These are phyloP conservation scores for Forsythia viridissima DNA, from an alignment of 257 asterid species.

Conservation along the genomic window DNA sequence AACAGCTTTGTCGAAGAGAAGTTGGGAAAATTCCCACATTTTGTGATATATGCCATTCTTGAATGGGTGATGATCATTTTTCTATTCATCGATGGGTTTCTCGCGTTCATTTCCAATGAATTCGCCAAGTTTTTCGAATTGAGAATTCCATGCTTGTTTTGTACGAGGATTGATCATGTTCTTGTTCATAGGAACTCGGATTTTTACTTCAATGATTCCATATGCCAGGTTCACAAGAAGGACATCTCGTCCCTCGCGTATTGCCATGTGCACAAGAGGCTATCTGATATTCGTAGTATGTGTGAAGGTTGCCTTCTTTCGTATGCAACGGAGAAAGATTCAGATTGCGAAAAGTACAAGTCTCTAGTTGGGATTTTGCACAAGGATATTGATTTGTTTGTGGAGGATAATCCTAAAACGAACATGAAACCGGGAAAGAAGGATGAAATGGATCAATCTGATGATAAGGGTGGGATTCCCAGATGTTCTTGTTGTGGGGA, in stretches of 20 bases:
- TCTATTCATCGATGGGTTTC: slow-evolving; percentile 71
- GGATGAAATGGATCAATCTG: slow-evolving; percentile 38
- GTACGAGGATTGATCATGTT: slow-evolving; percentile 77
- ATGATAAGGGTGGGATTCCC: slow-evolving; percentile 29
- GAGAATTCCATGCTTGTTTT: slow-evolving; percentile 72
- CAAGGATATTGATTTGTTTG: slow-evolving; percentile 49
- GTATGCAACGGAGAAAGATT: slow-evolving; percentile 57
- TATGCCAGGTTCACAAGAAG: slow-evolving; percentile 81
- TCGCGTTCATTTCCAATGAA: slow-evolving; percentile 71
- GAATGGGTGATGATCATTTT: slow-evolving; percentile 76
- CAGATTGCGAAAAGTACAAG: slow-evolving; percentile 42
- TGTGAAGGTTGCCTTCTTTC: slow-evolving; percentile 84
- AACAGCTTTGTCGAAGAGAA: slow-evolving; percentile 50
- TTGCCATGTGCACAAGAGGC: slow-evolving; percentile 75
- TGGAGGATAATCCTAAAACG: slow-evolving; percentile 39
- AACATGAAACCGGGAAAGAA: slow-evolving; percentile 33
- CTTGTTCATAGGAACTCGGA: slow-evolving; percentile 48
- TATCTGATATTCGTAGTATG: slow-evolving; percentile 72
- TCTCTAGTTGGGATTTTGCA: slow-evolving; percentile 70
- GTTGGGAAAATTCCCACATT: slow-evolving; percentile 61
- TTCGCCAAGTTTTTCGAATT: slow-evolving; percentile 66
- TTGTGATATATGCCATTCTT: slow-evolving; percentile 59
- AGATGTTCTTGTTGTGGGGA: slow-evolving; percentile 89
- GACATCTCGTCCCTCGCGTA: slow-evolving; percentile 81
- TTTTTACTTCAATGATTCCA: slow-evolving; percentile 72